Percentiles rank a stretch among this genome's conserved stretches.
phyloP scores from a whole-genome alignment of 2,329 filamentous ascomycete genomes.

The Talaromyces verruculosus region DNA sequence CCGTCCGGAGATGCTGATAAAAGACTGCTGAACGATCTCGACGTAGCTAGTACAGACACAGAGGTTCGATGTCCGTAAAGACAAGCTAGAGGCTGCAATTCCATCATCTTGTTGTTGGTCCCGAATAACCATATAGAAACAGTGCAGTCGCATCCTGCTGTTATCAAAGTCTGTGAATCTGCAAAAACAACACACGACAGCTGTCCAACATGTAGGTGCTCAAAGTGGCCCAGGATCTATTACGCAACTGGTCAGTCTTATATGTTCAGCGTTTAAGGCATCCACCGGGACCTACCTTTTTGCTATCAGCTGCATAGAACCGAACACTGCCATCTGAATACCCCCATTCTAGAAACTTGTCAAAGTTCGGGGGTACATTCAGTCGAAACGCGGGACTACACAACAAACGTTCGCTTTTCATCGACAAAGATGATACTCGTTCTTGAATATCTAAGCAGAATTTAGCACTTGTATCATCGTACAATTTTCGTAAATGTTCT shows the following conservation, averaged over 20 bases:
- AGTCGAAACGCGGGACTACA: conserved; percentile 81
- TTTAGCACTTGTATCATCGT: neutral
- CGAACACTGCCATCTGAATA: conserved; percentile 90
- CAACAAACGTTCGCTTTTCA: conserved; percentile 77
- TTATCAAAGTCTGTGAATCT: conserved; percentile 86
- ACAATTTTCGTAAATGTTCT: conserved; percentile 22
- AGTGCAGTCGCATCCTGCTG: conserved; percentile 87
- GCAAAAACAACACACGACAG: conserved; percentile 80
- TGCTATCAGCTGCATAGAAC: conserved; percentile 82
- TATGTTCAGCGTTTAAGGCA: neutral
- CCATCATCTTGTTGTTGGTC: conserved; percentile 65
- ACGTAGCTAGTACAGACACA: conserved; percentile 78
- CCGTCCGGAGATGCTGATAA: conserved; percentile 81
- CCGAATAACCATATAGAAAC: conserved; percentile 80
- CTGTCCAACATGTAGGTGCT: conserved; percentile 90
- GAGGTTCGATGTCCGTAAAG: conserved; percentile 88
- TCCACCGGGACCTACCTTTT: conserved; percentile 57
- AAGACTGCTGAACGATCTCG: conserved; percentile 83
- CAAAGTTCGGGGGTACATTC: conserved; percentile 81
- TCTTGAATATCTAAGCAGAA: conserved; percentile 63
- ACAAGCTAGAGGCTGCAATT: conserved; percentile 73
- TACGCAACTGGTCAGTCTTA: conserved; percentile 9
- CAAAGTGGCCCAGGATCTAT: conserved; percentile 76
- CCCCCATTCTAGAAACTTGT: conserved; percentile 94
- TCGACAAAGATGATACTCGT: conserved; percentile 72